phyloP scores from a whole-genome alignment of 306 rosid species.

The Cicer pinnatifidum region DNA sequence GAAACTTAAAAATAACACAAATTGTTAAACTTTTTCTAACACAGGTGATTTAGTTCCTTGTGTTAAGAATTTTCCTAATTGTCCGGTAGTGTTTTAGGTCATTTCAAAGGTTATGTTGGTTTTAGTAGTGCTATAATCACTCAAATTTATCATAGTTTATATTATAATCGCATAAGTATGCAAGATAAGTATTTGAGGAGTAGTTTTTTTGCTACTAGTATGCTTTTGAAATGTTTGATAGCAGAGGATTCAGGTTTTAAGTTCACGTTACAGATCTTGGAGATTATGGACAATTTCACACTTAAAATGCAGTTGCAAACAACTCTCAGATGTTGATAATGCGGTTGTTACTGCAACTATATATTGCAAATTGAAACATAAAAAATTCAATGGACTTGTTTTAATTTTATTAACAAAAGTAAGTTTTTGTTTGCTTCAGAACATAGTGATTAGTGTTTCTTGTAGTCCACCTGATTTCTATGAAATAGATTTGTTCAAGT shows the following conservation, averaged over 20 bases:
- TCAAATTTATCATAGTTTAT: too few relatives aligned
- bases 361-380: not conserved
- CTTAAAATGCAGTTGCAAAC: not conserved
- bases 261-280: not conserved
- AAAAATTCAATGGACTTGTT: not conserved
- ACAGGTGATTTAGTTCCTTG: too few relatives aligned
- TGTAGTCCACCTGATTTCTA: conserved; percentile 12
- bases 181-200: too few relatives aligned
- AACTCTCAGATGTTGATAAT: not conserved
- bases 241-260: conserved; percentile 2
- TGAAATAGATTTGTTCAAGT: conserved; percentile 22
- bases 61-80: too few relatives aligned
- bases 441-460: conserved; percentile 8
- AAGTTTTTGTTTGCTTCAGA: conserved; percentile 23
- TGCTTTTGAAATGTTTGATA: not conserved
- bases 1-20: too few relatives aligned
- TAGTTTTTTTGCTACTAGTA: not conserved
- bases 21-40: too few relatives aligned
- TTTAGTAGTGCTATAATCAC: too few relatives aligned
- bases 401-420: not conserved
- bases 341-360: not conserved
- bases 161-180: too few relatives aligned
- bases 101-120: too few relatives aligned
- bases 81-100: too few relatives aligned
- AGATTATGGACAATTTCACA: not conserved